Base-by-base conservation (phyloP, 257 asterid genomes). In the Penstemon davidsonii region DNA sequence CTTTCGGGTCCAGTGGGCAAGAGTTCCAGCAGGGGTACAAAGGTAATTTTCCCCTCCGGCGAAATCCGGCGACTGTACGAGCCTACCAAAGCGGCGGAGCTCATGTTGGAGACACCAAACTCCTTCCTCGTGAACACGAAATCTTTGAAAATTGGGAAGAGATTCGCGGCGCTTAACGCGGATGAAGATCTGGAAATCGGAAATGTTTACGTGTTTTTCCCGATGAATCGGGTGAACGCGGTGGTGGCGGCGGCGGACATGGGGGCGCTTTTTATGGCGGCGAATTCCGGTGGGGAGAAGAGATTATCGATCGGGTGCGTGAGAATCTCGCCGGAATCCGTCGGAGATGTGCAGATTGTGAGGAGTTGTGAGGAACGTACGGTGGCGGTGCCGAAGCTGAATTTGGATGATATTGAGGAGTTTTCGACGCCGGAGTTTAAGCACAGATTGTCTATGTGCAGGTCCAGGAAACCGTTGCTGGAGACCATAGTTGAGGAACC, bases 11-110 rank as follows among this genome's bases (percentile, higher is more conserved):
- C 85, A 2, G 72, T 47, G 37, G 58, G 66, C 78, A 86, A 62
- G 63, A 74, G 76, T 0, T 68, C 60, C 40, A 49, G 80, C 69
- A 82, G 79, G 73, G 84, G 75, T 0, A 54, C 78, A 10, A 87
- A 85, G 76, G 84, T 87, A 0, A 68, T 87, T 41, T 75, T 81
- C 75, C 89, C 95, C 10, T 73, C 55, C 8, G 91, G 95, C 3
- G 86, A 87, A 53, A 58, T 79, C 15, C 72, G 68, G 4, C 82
- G 81, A 5, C 75, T 79, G 4, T 67, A 76, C 58, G 71, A 74
- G 33, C 83, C 85, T 0, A 64, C 74, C n/a, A 83, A 85, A 37
- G 91, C 89, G 12, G 95, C 95, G 38, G 95, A 87, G 51, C 78
- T 86, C 54, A 87, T 87, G 95, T 64, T 87, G 4, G 91, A 87